Evolutionary conservation across 208 protist species (phyloP).

Genomic region (Lotmaria passim): DNA sequence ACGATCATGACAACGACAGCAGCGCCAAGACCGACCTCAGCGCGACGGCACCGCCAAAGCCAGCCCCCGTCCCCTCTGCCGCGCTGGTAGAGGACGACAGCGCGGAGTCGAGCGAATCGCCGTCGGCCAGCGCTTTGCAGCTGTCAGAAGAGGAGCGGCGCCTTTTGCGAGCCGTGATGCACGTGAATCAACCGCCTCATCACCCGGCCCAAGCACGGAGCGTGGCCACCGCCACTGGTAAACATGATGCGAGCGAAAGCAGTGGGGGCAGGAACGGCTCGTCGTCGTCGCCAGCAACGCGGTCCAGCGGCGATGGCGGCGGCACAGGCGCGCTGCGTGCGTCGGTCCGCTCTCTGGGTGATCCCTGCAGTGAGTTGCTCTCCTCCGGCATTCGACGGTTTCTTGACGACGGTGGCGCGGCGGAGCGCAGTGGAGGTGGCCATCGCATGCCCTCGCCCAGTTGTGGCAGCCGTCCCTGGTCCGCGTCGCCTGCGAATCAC

Average conservation of each 20-base stretch:
- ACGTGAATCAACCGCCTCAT: too few relatives aligned
- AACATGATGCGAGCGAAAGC: not conserved
- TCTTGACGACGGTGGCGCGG: not conserved
- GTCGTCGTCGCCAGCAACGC: not conserved
- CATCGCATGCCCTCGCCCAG: too few relatives aligned
- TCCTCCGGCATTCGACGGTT: conserved; percentile 12
- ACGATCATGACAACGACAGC: not conserved
- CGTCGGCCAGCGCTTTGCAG: conserved; percentile 7
- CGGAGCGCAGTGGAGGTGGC: not conserved
- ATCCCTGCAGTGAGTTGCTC: conserved; percentile 4
- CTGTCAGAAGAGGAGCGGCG: conserved; percentile 34
- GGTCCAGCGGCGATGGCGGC: not conserved
- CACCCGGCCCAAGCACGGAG: too few relatives aligned
- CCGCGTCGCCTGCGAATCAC: too few relatives aligned
- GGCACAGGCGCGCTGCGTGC: not conserved
- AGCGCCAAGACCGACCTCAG: not conserved
- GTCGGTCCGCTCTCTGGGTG: not conserved
- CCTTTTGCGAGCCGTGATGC: conserved; percentile 34
- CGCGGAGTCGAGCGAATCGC: conserved; percentile 3
- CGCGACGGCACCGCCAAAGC: conserved; percentile 6
- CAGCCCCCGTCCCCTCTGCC: not conserved
- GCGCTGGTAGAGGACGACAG: not conserved
- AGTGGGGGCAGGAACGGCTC: not conserved
- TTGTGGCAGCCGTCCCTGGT: not conserved
- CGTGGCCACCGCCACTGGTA: not conserved